phyloP scores from a whole-genome alignment of 2,329 filamentous ascomycete species.

The Colletotrichum spinosum region DNA sequence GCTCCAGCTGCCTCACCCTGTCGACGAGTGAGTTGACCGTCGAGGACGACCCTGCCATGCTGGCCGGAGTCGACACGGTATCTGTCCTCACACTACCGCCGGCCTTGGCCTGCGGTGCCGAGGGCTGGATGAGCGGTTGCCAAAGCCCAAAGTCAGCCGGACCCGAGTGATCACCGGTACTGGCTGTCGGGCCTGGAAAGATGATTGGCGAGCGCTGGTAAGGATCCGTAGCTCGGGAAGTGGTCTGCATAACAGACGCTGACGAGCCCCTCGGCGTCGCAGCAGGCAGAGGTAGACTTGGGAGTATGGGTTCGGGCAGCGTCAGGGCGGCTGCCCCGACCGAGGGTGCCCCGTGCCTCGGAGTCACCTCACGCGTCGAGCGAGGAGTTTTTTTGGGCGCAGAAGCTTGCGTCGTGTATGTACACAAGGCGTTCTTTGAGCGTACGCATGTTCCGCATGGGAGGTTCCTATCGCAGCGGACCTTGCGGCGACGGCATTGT shows the following conservation, averaged over 20 bases:
- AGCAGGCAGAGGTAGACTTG: conserved; percentile 20
- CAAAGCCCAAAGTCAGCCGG: conserved; percentile 18
- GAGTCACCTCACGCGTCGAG: neutral
- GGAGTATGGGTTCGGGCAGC: conserved; percentile 15
- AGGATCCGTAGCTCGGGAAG: neutral
- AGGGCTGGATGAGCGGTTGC: conserved; percentile 4
- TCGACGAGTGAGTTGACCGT: conserved; percentile 48
- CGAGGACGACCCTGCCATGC: conserved; percentile 37
- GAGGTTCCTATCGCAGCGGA: conserved; percentile 68
- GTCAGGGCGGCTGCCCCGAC: neutral
- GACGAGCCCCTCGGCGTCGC: neutral
- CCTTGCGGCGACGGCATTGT: conserved; percentile 70
- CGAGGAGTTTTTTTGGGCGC: conserved; percentile 31
- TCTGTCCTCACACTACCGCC: conserved; percentile 3
- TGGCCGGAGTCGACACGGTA: conserved; percentile 38
- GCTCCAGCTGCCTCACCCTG: conserved; percentile 56
- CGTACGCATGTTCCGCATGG: conserved; percentile 72
- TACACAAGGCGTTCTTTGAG: conserved; percentile 65
- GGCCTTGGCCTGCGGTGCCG: neutral
- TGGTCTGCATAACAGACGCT: neutral
- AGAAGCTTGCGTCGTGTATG: conserved; percentile 56
- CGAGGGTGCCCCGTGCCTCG: neutral
- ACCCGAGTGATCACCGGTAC: conserved; percentile 8
- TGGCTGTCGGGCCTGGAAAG: neutral
- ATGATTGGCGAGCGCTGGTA: neutral